Conservation (phyloP, 108 stramenopile species). For the Nitzschia sp. region DNA sequence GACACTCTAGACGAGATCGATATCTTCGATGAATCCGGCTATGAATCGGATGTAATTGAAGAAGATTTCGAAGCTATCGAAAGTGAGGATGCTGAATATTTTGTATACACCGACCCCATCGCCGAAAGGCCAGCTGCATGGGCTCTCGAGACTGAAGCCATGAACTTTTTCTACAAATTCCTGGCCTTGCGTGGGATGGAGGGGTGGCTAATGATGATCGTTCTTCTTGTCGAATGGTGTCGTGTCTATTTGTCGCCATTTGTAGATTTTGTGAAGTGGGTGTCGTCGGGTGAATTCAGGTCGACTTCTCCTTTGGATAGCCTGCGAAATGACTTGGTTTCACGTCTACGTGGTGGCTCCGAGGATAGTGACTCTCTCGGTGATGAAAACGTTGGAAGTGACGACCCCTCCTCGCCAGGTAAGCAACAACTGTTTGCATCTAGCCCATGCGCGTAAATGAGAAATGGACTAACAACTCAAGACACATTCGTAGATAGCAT, state of each 20-base stretch:
- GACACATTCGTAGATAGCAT: too few relatives aligned
- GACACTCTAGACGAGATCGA: neutral
- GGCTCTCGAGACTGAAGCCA: neutral
- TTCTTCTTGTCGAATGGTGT: slow-evolving; percentile 23
- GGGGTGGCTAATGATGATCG: slow-evolving; percentile 9
- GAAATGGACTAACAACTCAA: too few relatives aligned
- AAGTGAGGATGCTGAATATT: too few relatives aligned
- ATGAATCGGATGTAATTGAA: slow-evolving; percentile 1
- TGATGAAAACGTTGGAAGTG: neutral
- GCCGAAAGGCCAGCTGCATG: too few relatives aligned
- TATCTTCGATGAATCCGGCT: neutral
- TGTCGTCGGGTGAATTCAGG: neutral
- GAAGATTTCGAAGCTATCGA: slow-evolving; percentile 1
- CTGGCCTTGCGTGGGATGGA: slow-evolving; percentile 15
- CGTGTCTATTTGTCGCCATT: slow-evolving; percentile 19
- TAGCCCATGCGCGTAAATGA: too few relatives aligned
- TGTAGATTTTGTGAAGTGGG: slow-evolving; percentile 7
- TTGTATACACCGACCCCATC: too few relatives aligned
- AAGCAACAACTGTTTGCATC: too few relatives aligned
- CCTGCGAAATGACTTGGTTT: neutral
- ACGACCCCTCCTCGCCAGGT: neutral
- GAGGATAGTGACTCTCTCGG: neutral
- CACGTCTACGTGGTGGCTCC: neutral
- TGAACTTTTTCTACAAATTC: slow-evolving; percentile 20
- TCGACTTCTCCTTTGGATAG: neutral